Base-by-base conservation (phyloP, 805 yeast species). In the Metschnikowia dekortorum region DNA sequence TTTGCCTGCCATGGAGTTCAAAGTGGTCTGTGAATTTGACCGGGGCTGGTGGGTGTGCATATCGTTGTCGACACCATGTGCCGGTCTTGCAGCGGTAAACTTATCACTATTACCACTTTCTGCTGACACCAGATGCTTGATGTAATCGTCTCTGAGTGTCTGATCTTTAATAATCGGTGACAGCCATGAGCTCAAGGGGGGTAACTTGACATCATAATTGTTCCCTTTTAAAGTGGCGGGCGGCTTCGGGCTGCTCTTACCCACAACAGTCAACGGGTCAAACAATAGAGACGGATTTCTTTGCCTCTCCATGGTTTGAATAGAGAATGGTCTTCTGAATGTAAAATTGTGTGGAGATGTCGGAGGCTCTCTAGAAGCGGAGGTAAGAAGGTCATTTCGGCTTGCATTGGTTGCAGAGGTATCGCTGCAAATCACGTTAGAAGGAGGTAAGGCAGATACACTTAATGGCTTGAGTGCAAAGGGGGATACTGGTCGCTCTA, bases 201-300 rank as follows among this genome's bases (percentile, higher is more conserved):
- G 46, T 14, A 44, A 28, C 16, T 36, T 34, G 16, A 44, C 36
- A 29, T 44, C 46, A 11, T 11, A 35, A 16, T 16, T 35, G 16
- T 10, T 13, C 2, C 39, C 40, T 16, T 44, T 36, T 14, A 14
- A 9, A 18, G 10, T 32, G 7, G 28, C 33, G 38, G 22, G 38
- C 32, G 40, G 39, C 14, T 35, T 34, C 3, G 46, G 39, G 11
- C 39, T 33, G 6, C 26, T 44, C 13, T 36, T 44, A 7, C 40
- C 34, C 26, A 44, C 46, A 28, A 44, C 46, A 16, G 46, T 35
- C 28, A 44, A 44, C 11, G 46, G 46, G 11, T 44, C 46, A 29
- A 35, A 44, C 46, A 44, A 35, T 16, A 44, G 39, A 16, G 46
- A 44, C 4, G 46, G 46, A 28, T 44, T 44, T 14, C 46, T 34